These are phyloP conservation scores for Trichoderma koningii DNA, from an alignment of 2,329 filamentous ascomycete species.

Conservation along the genomic window DNA sequence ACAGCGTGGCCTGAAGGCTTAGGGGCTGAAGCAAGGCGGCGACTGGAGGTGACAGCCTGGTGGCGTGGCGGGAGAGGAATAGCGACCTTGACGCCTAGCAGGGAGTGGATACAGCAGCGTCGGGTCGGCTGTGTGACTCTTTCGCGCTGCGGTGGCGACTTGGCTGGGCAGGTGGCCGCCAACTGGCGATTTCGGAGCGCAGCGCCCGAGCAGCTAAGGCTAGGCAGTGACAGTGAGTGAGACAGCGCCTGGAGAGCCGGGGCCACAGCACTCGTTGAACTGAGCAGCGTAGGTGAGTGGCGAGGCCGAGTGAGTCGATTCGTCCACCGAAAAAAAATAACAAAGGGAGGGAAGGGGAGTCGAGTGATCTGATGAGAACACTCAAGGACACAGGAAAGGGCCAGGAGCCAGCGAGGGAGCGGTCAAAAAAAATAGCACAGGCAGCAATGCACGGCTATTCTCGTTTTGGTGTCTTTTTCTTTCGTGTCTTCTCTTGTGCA, in stretches of 20 bases:
- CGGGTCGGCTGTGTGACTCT: constrained; percentile 42
- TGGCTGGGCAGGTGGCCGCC: constrained; percentile 40
- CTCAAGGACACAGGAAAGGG: neutral
- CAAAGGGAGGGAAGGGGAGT: neutral
- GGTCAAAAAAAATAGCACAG: constrained; percentile 21
- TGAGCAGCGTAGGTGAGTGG: constrained; percentile 19
- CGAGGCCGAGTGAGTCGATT: constrained; percentile 23
- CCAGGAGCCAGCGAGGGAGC: neutral
- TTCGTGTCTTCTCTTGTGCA: neutral
- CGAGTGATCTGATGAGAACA: constrained; percentile 10
- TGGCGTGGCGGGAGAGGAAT: constrained; percentile 29
- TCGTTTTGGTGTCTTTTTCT: neutral
- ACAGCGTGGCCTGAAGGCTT: constrained; percentile 41
- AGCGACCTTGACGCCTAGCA: constrained; percentile 12
- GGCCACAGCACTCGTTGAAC: constrained; percentile 21
- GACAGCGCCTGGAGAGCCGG: constrained; percentile 25
- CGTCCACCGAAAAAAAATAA: constrained; percentile 6
- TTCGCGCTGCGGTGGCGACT: constrained; percentile 41
- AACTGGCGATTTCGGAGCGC: constrained; percentile 45
- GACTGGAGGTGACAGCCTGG: constrained; percentile 32
- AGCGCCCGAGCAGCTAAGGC: constrained; percentile 31
- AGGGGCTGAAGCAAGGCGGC: constrained; percentile 37
- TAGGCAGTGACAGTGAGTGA: constrained; percentile 28
- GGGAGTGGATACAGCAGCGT: constrained; percentile 30
- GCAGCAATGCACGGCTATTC: constrained; percentile 20